Percentiles rank a stretch among this genome's conserved stretches.
These are phyloP conservation scores for Rhodotorula sp. DNA, from an alignment of 1,284 basidiomycete genomes.

Conservation along the genomic window DNA sequence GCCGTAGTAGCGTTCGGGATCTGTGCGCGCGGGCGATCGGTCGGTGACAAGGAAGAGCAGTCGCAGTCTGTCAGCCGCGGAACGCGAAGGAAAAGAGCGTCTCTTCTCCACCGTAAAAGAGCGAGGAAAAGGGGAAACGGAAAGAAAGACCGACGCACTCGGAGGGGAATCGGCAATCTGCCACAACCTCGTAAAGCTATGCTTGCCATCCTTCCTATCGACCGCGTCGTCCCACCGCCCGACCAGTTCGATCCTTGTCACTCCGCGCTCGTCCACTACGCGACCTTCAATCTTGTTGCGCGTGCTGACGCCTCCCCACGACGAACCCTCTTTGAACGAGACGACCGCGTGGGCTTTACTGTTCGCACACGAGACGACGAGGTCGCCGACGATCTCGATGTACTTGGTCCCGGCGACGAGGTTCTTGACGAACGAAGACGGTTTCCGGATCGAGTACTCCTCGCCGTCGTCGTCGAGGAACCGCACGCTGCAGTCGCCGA, in stretches of 20 bases:
- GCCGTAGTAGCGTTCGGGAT: constrained; percentile 73
- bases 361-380: constrained; percentile 64
- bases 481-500: constrained; percentile 29
- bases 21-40: constrained; percentile 46
- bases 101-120: no score
- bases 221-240: constrained; percentile 42
- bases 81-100: neutral
- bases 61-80: no score
- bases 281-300: constrained; percentile 69
- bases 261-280: constrained; percentile 60
- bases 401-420: constrained; percentile 87
- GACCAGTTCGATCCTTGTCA: constrained; percentile 46
- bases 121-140: no score
- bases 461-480: constrained; percentile 24
- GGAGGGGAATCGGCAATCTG: constrained; percentile 51
- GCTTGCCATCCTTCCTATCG: constrained; percentile 41
- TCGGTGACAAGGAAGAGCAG: no score
- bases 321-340: constrained; percentile 70
- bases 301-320: constrained; percentile 40
- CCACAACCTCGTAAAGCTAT: constrained; percentile 42
- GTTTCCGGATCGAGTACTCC: constrained; percentile 54
- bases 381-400: constrained; percentile 71
- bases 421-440: constrained; percentile 83
- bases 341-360: constrained; percentile 61
- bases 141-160: constrained; percentile 14